Evolutionary conservation across 441 rosid genomes (phyloP).

Genomic region (Mallotus japonicus): DNA sequence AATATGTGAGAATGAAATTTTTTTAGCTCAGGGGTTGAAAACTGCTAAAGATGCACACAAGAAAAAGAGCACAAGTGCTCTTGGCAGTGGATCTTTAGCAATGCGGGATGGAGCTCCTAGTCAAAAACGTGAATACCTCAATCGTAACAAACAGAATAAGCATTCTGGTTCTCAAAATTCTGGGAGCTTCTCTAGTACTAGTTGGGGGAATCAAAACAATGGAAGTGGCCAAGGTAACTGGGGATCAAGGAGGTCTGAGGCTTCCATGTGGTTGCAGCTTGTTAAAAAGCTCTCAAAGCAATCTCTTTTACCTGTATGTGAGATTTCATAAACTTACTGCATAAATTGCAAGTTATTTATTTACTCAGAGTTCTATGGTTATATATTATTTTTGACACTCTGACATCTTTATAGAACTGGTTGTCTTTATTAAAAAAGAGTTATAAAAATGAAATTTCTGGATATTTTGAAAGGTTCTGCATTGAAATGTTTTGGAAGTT

Average conservation of each 20-base stretch:
- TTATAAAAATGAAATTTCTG: not conserved
- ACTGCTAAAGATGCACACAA: slow-evolving; percentile 76
- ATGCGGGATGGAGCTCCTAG: slow-evolving; percentile 55
- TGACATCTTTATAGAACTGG: not conserved
- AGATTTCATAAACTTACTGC: not conserved
- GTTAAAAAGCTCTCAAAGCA: slow-evolving; percentile 80
- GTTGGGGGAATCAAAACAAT: slow-evolving; percentile 44
- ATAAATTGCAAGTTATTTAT: slow-evolving; percentile 6
- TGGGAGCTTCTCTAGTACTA: slow-evolving; percentile 42
- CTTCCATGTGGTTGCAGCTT: slow-evolving; percentile 78
- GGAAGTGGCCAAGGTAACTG: slow-evolving; percentile 66
- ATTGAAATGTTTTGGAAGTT: slow-evolving; percentile 10
- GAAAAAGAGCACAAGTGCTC: slow-evolving; percentile 59
- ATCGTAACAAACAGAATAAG: slow-evolving; percentile 71
- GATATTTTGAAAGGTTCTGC: not conserved
- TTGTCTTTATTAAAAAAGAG: not conserved
- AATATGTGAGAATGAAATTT: slow-evolving; percentile 72
- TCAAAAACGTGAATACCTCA: slow-evolving; percentile 65
- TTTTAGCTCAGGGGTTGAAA: slow-evolving; percentile 66
- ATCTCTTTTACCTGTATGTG: slow-evolving; percentile 83
- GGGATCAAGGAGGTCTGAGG: slow-evolving; percentile 73
- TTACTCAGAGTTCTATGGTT: slow-evolving; percentile 4
- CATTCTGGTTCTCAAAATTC: slow-evolving; percentile 59
- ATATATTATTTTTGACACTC: slow-evolving; percentile 15
- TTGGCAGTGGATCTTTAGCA: slow-evolving; percentile 51